These are phyloP conservation scores for Penicillium sp. DNA, from an alignment of 2,329 filamentous ascomycete genomes.

Conservation along the genomic window DNA sequence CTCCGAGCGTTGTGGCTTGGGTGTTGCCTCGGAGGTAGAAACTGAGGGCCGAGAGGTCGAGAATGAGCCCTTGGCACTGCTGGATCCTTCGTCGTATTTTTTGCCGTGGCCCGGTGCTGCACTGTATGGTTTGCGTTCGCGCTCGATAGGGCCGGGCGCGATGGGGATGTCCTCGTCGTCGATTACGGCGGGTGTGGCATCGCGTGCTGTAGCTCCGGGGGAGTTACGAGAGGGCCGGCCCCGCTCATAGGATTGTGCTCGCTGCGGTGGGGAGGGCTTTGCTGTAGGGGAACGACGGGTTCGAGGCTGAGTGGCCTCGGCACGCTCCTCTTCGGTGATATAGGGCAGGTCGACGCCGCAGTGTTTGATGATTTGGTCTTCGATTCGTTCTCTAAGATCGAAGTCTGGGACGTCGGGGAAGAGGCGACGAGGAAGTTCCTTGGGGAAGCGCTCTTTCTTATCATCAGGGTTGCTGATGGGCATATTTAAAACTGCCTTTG, in stretches of 20 bases:
- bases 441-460: conserved; percentile 73
- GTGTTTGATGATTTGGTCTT: conserved; percentile 60
- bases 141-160: conserved; percentile 59
- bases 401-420: conserved; percentile 65
- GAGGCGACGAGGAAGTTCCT: conserved; percentile 72
- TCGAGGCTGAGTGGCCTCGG: conserved; percentile 28
- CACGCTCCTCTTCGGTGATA: conserved; percentile 39
- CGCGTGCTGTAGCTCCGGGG: conserved; percentile 14
- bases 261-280: conserved; percentile 8
- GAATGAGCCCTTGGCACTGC: conserved; percentile 27
- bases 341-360: conserved; percentile 50
- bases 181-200: conserved; percentile 36
- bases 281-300: conserved; percentile 21
- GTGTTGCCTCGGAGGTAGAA: conserved; percentile 51
- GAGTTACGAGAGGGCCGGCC: conserved; percentile 42
- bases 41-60: conserved; percentile 56
- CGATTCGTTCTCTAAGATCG: conserved; percentile 61
- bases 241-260: conserved; percentile 23
- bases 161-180: conserved; percentile 45
- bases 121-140: conserved; percentile 66
- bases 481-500: conserved; percentile 68
- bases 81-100: conserved; percentile 51
- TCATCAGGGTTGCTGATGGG: conserved; percentile 69
- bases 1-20: conserved; percentile 59
- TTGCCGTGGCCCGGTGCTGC: conserved; percentile 63